Evolutionary conservation across 2,329 filamentous ascomycete species (phyloP), one percentile per base, ranked within the genome.

Genomic region (Nemania bipapillata): DNA sequence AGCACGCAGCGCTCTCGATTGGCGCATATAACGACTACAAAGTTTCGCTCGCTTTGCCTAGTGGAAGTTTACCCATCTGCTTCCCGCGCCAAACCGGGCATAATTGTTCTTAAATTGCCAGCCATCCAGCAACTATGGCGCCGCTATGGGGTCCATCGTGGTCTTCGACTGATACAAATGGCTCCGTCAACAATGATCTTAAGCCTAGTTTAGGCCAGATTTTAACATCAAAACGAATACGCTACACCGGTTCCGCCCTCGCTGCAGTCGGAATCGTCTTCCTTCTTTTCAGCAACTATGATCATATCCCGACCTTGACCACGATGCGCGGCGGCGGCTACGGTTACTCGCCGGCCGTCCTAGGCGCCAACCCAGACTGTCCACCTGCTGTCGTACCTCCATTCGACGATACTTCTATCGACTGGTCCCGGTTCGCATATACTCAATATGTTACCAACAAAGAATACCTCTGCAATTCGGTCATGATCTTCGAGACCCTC

Each of bases 401-500:
- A 1, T 69, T 70, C 62, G 72, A 76, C n/a, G 69, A 64, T 20
- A 60, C 66, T 12, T 70, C 77, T 6, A 70, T 81, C 28, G 75
- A 84, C 72, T 85, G 83, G 83, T 79, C 78, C 1, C 76, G 74
- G 55, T 85, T 81, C 60, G 85, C 84, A 0, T 86, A 86, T 67
- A 80, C 81, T 0, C 83, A 84, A 72, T 86, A 86, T 75, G 84
- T 81, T 40, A 86, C 84, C 0, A 77, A 81, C n/a, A 76, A 78
- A 37, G 80, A 80, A 0, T 84, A 85, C 64, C 77, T 86, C 1
- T 86, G 84, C 71, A 86, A 85, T 73, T 82, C 84, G 0, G 77
- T 86, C 52, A 85, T 86, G 83, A 77, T 85, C 2, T 85, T 86
- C 60, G 83, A 85, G 66, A 79, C 78, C 1, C 63, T 86, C 6